A percentile compares a stretch with the other conserved stretches of the same genome.
phyloP scores from a whole-genome alignment of 2,329 filamentous ascomycete genomes.

The Epichloe amarillans region DNA sequence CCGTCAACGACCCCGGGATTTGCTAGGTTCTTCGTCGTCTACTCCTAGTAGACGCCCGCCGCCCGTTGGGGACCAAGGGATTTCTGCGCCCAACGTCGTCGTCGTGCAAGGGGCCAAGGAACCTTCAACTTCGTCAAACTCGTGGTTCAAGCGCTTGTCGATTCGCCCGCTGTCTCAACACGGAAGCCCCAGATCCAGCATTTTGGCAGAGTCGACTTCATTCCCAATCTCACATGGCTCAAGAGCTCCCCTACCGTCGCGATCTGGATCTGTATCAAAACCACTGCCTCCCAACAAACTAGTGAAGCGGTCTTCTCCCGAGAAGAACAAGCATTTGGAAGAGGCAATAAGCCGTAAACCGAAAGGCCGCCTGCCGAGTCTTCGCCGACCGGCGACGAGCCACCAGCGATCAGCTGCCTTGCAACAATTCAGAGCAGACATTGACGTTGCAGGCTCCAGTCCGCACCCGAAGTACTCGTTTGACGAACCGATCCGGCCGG shows the following conservation, averaged over 20 bases:
- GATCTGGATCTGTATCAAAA: slow-evolving; percentile 21
- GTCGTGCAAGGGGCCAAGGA: slow-evolving; percentile 36
- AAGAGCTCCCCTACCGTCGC: slow-evolving; percentile 46
- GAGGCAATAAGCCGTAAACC: slow-evolving; percentile 33
- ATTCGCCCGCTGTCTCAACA: slow-evolving; percentile 50
- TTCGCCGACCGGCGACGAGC: slow-evolving; percentile 65
- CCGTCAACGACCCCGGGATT: slow-evolving; percentile 23
- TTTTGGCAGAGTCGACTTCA: slow-evolving; percentile 52
- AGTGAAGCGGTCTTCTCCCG: slow-evolving; percentile 57
- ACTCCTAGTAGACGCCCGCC: slow-evolving; percentile 29
- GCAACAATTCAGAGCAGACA: slow-evolving; percentile 34
- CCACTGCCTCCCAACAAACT: slow-evolving; percentile 58
- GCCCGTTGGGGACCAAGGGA: slow-evolving; percentile 14
- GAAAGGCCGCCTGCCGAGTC: slow-evolving; percentile 47
- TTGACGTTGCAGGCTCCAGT: slow-evolving; percentile 13
- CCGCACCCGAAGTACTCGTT: slow-evolving; percentile 20
- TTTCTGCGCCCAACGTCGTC: slow-evolving; percentile 3
- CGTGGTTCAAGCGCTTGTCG: slow-evolving; percentile 62
- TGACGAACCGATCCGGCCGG: slow-evolving; percentile 20
- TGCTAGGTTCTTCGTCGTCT: slow-evolving; percentile 29
- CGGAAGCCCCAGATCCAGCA: slow-evolving; percentile 50
- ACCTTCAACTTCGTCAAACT: slow-evolving; percentile 48
- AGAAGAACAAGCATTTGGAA: slow-evolving; percentile 26
- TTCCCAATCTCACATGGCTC: slow-evolving; percentile 54
- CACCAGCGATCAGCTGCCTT: slow-evolving; percentile 63